Evolutionary conservation across 2,329 filamentous ascomycete species (phyloP).

Genomic region (Dactylella cylindrospora): DNA sequence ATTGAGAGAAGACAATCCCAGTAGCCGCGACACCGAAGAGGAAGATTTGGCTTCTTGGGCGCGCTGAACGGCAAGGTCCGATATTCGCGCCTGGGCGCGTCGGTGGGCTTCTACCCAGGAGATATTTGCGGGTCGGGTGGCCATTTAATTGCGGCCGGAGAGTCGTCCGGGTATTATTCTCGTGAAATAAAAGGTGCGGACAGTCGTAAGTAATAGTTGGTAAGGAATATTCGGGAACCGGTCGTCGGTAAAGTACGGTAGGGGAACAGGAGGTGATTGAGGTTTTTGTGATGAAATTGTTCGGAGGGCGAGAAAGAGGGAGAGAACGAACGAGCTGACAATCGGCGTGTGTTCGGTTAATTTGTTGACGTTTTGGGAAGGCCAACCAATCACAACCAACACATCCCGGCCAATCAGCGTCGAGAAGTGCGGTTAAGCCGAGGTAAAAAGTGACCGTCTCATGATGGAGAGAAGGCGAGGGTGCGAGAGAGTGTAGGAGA

Average conservation of each 20-base stretch:
- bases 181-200: not conserved
- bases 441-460: too few species aligned
- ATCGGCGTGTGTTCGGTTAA: conserved; percentile 19
- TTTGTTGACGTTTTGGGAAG: conserved; percentile 35
- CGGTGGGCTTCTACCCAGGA: conserved; percentile 47
- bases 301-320: not conserved
- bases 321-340: conserved; percentile 3
- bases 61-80: conserved; percentile 44
- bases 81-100: conserved; percentile 48
- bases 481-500: too few species aligned
- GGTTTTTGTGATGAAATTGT: too few species aligned
- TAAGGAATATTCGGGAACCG: not conserved
- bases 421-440: too few species aligned
- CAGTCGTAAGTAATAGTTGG: not conserved
- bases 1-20: conserved; percentile 26
- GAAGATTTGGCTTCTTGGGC: conserved; percentile 43
- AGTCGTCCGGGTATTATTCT: not conserved
- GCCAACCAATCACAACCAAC: not conserved
- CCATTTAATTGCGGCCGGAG: conserved; percentile 14
- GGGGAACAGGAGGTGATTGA: not conserved
- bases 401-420: not conserved
- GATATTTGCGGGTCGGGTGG: conserved; percentile 36
- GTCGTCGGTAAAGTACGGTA: not conserved
- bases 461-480: too few species aligned
- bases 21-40: conserved; percentile 29